phyloP scores from a whole-genome alignment of 192 early-diverging fungal species.

The Backusella liffmaniae region DNA sequence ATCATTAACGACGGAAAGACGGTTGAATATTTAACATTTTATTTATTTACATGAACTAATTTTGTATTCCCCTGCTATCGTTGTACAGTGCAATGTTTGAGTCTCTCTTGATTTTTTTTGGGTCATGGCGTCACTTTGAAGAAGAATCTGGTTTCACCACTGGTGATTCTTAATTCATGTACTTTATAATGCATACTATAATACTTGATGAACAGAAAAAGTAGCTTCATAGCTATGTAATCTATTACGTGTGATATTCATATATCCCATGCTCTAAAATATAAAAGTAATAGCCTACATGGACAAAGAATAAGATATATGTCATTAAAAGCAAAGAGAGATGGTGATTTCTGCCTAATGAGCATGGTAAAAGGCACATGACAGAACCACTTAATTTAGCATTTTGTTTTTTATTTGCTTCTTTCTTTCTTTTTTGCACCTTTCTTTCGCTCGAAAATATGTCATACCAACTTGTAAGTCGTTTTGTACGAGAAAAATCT shows the following conservation, averaged over 20 bases:
- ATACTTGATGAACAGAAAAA: no score
- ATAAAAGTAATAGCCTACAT: neutral
- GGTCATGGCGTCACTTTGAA: neutral
- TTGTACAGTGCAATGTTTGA: neutral
- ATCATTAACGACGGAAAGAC: neutral
- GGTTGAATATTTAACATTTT: neutral
- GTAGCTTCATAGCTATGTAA: no score
- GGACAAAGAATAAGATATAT: neutral
- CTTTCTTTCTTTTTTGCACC: neutral
- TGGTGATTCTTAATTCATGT: neutral
- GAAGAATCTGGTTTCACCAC: neutral
- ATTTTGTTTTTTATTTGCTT: neutral
- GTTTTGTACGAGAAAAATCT: neutral
- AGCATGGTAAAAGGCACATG: neutral
- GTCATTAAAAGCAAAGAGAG: neutral
- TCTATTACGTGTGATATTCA: neutral
- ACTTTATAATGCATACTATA: neutral
- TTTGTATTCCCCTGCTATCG: neutral
- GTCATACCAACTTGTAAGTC: constrained; percentile 1
- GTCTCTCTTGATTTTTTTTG: neutral
- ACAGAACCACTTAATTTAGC: neutral
- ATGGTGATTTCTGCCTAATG: neutral
- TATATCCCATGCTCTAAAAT: neutral
- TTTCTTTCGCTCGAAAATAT: neutral
- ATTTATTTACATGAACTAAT: neutral